Evolutionary conservation across 495 filamentous ascomycete genomes (phyloP), one percentile per base, ranked within the genome.

Genomic region (Xylaria sp.): DNA sequence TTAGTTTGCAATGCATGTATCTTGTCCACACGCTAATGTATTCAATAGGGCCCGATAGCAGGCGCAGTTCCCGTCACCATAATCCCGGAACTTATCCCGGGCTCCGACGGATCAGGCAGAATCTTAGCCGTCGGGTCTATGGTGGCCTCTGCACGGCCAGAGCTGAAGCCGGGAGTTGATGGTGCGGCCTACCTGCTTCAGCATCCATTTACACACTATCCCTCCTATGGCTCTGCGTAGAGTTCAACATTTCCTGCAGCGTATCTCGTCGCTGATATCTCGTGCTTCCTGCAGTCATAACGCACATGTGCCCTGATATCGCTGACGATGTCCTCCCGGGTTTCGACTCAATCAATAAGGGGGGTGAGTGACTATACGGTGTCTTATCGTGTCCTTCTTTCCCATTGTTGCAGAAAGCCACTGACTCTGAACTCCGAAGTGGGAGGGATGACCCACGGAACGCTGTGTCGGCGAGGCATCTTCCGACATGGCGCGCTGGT

Each of bases 101-200:
- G 79, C 55, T 93, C 91, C 44, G 93, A 95, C 75, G 93, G 91
- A 68, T 88, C 93, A 14, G 92, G 92, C 55, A 87, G 86, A 64
- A 87, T 96, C 31, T 74, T 91, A 46, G 87, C 85, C 6, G 85
- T 90, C 26, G 93, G 93, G 44, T 75, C 85, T 17, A 85, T 86
- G 65, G 92, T 93, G 12, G 86, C 81, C 6, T 19, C 21, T 3
- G 40, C 15, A 17, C 61, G 61, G 40, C 61, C 61, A 24, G 61
- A 64, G 31, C 61, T 64, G 7, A 48, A 43, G 40, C 40, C 43
- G 24, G 61, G 61, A 3, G 40, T 29, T 33, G 61, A 64, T 21
- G 61, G 37, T 48, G 12, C 29, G 40, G 17, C n/a, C 40, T 46
- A 44, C n/a, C 40, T 46, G 29, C 40, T 59, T 11, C 33, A 21